phyloP scores from a whole-genome alignment of 192 early-diverging fungal species.

The Dispira parvispora region DNA sequence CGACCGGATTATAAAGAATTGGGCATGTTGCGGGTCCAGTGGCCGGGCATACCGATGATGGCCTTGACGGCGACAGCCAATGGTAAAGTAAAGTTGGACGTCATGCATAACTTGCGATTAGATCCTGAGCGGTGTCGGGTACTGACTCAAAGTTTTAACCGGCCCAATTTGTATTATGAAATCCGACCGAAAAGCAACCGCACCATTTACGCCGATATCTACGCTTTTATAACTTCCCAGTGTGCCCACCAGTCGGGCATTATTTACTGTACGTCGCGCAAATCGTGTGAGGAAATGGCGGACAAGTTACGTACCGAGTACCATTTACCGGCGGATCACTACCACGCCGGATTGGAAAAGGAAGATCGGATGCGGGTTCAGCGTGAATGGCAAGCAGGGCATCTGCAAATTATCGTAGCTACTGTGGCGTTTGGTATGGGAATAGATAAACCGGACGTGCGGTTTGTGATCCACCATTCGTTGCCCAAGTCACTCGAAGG shows the following conservation, averaged over 20 bases:
- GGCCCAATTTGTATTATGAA: conserved; percentile 66
- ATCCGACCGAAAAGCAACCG: conserved; percentile 42
- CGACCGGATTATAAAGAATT: conserved; percentile 79
- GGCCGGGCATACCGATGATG: conserved; percentile 71
- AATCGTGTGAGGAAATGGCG: conserved; percentile 66
- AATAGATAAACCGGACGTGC: conserved; percentile 91
- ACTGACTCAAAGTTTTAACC: conserved; percentile 78
- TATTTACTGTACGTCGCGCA: conserved; percentile 74
- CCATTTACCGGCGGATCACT: conserved; percentile 48
- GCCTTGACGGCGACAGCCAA: conserved; percentile 94
- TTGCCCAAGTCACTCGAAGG: conserved; percentile 83
- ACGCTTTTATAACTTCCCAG: conserved; percentile 40
- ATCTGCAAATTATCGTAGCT: conserved; percentile 72
- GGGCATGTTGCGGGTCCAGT: conserved; percentile 41
- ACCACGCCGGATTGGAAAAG: conserved; percentile 77
- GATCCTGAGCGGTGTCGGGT: conserved; percentile 34
- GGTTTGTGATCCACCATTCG: conserved; percentile 86
- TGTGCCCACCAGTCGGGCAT: conserved; percentile 67
- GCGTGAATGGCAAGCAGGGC: conserved; percentile 60
- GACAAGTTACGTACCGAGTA: conserved; percentile 41
- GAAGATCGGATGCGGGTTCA: conserved; percentile 63
- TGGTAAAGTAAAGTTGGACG: conserved; percentile 67
- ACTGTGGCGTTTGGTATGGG: conserved; percentile 99
- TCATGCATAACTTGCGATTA: conserved; percentile 58
- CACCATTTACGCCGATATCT: conserved; percentile 51